Percentiles rank a stretch among this genome's conserved stretches.
Conservation (phyloP, 352 stramenopile species). For the Thalassiosira pacifica region DNA sequence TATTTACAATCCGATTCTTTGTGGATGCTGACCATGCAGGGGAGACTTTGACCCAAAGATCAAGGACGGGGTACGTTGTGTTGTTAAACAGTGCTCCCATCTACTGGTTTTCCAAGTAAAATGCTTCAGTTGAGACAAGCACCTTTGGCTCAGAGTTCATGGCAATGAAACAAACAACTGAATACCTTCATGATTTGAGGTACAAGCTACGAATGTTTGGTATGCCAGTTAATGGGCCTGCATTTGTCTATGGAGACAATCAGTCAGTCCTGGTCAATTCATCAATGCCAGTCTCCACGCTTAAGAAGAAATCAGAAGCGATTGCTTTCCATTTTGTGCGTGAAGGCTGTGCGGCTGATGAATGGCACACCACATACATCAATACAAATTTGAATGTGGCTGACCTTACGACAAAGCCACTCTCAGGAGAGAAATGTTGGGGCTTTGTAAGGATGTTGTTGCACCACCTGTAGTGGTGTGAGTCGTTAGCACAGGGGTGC, state of each 20-base stretch:
- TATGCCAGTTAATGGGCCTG: slow-evolving; percentile 33
- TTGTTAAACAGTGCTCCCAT: too few relatives aligned
- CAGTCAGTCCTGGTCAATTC: slow-evolving; percentile 38
- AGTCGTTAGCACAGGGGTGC: too few relatives aligned
- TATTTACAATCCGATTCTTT: slow-evolving; percentile 7
- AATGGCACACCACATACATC: slow-evolving; percentile 36
- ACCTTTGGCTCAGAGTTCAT: slow-evolving; percentile 23
- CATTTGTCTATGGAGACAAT: slow-evolving; percentile 45
- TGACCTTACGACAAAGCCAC: slow-evolving; percentile 61
- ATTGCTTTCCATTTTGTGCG: slow-evolving; percentile 58
- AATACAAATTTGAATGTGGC: slow-evolving; percentile 59
- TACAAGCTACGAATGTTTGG: slow-evolving; percentile 63
- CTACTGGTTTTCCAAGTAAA: too few relatives aligned
- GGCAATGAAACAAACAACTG: slow-evolving; percentile 12
- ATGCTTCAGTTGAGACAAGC: background rate
- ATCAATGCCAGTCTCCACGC: slow-evolving; percentile 12
- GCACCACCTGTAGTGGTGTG: too few relatives aligned
- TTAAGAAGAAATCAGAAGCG: slow-evolving; percentile 54
- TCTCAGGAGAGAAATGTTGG: slow-evolving; percentile 36
- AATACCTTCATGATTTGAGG: slow-evolving; percentile 19
- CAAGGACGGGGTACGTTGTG: slow-evolving; percentile 32
- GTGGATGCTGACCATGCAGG: slow-evolving; percentile 47
- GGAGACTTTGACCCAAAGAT: slow-evolving; percentile 21
- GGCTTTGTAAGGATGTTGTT: too few relatives aligned
- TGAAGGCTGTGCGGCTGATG: slow-evolving; percentile 21